Conservation (phyloP, 2,329 filamentous ascomycete genomes). For the Ophiostoma piceae region DNA sequence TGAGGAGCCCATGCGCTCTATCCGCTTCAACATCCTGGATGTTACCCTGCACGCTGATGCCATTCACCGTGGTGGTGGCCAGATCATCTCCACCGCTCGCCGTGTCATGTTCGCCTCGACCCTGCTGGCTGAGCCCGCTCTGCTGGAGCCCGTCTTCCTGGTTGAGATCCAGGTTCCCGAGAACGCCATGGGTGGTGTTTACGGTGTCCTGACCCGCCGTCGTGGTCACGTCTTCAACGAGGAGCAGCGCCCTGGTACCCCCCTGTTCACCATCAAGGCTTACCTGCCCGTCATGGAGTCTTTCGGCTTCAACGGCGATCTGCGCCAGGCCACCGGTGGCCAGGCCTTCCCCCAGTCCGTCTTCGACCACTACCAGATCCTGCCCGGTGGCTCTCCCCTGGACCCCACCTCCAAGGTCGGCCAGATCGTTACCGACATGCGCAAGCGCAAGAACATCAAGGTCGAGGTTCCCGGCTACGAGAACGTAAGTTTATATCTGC, state of each 20-base stretch:
- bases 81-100: constrained; percentile 81
- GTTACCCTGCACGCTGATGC: constrained; percentile 99
- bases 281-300: constrained; percentile 41
- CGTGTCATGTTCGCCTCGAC: constrained; percentile 93
- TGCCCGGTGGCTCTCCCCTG: constrained; percentile 88
- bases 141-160: constrained; percentile 96
- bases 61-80: constrained; percentile 78
- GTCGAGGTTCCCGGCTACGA: constrained; percentile 84
- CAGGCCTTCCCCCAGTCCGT: constrained; percentile 99
- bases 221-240: constrained; percentile 99
- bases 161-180: constrained; percentile 99
- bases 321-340: constrained; percentile 86
- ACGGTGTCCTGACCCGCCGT: constrained; percentile 94
- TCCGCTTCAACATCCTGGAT: constrained; percentile 99
- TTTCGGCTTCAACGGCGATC: constrained; percentile 90
- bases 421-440: constrained; percentile 78
- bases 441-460: constrained; percentile 99
- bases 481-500: constrained; percentile 67
- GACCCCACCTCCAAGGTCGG: constrained; percentile 79
- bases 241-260: constrained; percentile 96
- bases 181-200: constrained; percentile 99
- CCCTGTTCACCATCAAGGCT: constrained; percentile 85
- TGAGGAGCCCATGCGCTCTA: constrained; percentile 94
- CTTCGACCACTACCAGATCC: constrained; percentile 97
- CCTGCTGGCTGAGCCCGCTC: constrained; percentile 83